Evolutionary conservation across 306 rosid species (phyloP), one percentile per base, ranked within the genome.

Genomic region (Gastrolobium bilobum): DNA sequence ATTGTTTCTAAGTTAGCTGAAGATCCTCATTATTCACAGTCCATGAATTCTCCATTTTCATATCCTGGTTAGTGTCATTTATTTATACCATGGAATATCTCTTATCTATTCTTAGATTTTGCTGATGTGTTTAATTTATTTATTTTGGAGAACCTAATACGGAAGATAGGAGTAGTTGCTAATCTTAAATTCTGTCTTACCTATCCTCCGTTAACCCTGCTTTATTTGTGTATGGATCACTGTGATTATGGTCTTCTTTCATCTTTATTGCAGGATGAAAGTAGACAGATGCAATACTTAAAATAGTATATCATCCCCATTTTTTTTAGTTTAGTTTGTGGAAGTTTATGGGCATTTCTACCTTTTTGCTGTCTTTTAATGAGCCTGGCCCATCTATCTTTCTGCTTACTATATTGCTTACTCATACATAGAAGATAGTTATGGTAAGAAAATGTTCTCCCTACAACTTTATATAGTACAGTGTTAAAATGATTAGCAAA

Each of bases 21-120:
- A 78, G 99, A 96, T 82, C 89, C 99, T 51, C 97, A 96, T 77
- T 96, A 96, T 86, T 78, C 87, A 20, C 97, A 96, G 88, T 88
- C 94, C 72, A 91, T 91, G 94, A 96, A 82, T 87, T 80, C 96
- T 73, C 99, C 99, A 2, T 90, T 96, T 86, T 89, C 99, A 40
- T 93, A 96, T 81, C 91, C 98, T 73, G 98, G 99, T 96, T 69
- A 84, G 93, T 81, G 63, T 77, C 82, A 26, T 71, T 56, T 62
- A 57, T 77, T 53, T 59, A 59, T 39, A 51, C 61, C 43, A 39
- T 30, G 5, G n/a, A 74, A 38, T 69, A 68, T 79, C 38, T 13
- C 31, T 29, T 74, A 33, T 46, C 81, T 47, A 61, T 62, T 68
- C 42, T 43, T 54, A 37, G 73, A 20, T 53, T 50, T 67, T 39